Conservation (phyloP, 495 filamentous ascomycete genomes). For the Neurospora tetrasperma region DNA sequence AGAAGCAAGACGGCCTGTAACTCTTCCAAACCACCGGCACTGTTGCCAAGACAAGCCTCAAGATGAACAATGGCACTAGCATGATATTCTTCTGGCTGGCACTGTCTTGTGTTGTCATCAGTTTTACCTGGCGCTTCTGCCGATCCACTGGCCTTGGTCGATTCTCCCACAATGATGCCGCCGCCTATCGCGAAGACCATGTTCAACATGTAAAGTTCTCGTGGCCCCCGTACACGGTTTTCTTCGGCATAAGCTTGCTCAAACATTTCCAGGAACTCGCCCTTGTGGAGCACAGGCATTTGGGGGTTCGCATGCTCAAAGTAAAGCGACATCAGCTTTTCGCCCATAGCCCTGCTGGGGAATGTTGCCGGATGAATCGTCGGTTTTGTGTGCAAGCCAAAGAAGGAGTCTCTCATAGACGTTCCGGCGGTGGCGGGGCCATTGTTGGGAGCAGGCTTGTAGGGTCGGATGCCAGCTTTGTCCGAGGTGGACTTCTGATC, state of each 20-base stretch:
- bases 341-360: slow-evolving; percentile 61
- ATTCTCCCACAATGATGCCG: slow-evolving; percentile 73
- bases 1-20: slow-evolving; percentile 84
- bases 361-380: slow-evolving; percentile 79
- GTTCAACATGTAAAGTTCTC: slow-evolving; percentile 85
- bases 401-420: slow-evolving; percentile 89
- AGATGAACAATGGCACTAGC: slow-evolving; percentile 86
- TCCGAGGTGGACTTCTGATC: slow-evolving; percentile 50
- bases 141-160: slow-evolving; percentile 19
- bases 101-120: slow-evolving; percentile 41
- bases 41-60: slow-evolving; percentile 71
- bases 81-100: slow-evolving; percentile 91
- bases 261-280: slow-evolving; percentile 77
- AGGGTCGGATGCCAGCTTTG: slow-evolving; percentile 37
- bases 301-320: slow-evolving; percentile 96
- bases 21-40: slow-evolving; percentile 77
- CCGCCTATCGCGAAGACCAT: slow-evolving; percentile 98
- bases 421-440: slow-evolving; percentile 41
- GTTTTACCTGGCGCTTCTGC: slow-evolving; percentile 7
- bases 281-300: slow-evolving; percentile 80
- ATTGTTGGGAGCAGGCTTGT: slow-evolving; percentile 25
- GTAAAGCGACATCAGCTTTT: slow-evolving; percentile 67
- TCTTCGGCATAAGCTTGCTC: slow-evolving; percentile 64
- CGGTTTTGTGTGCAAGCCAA: slow-evolving; percentile 82
- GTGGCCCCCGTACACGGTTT: slow-evolving; percentile 58